A percentile compares a stretch with the other conserved stretches of the same genome.
These are phyloP conservation scores for Tetrapisispora pingtungensis DNA, from an alignment of 805 yeast genomes.

Conservation along the genomic window DNA sequence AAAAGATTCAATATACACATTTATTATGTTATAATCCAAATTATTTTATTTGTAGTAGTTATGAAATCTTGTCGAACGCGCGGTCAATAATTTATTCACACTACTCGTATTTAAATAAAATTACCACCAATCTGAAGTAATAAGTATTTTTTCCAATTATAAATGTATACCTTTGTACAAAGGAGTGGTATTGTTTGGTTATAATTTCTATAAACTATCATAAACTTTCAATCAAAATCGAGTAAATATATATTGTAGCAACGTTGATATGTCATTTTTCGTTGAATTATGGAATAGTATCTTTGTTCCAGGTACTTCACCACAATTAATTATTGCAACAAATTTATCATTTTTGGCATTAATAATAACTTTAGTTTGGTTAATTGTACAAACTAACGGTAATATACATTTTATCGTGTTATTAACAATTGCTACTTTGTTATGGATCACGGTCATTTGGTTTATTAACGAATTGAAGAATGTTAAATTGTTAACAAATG, in stretches of 20 bases:
- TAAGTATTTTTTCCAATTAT: too few species aligned
- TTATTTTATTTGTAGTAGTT: too few species aligned
- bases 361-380: conserved; percentile 39
- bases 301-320: conserved; percentile 80
- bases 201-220: too few species aligned
- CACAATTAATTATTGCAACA: conserved; percentile 81
- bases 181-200: too few species aligned
- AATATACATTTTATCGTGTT: conserved; percentile 56
- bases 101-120: too few species aligned
- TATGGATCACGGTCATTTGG: conserved; percentile 85
- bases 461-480: conserved; percentile 60
- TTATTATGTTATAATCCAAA: too few species aligned
- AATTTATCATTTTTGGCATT: conserved; percentile 70
- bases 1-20: too few species aligned
- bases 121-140: too few species aligned
- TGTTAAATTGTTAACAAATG: conserved; percentile 26
- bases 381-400: conserved; percentile 52
- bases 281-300: conserved; percentile 79
- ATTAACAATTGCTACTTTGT: conserved; percentile 44
- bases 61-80: too few species aligned
- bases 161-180: too few species aligned
- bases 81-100: too few species aligned
- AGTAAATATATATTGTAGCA: background rate
- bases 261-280: conserved; percentile 10
- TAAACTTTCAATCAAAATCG: too few species aligned